Conservation (phyloP, 108 stramenopile genomes). For the Mediolabrus comicus region DNA sequence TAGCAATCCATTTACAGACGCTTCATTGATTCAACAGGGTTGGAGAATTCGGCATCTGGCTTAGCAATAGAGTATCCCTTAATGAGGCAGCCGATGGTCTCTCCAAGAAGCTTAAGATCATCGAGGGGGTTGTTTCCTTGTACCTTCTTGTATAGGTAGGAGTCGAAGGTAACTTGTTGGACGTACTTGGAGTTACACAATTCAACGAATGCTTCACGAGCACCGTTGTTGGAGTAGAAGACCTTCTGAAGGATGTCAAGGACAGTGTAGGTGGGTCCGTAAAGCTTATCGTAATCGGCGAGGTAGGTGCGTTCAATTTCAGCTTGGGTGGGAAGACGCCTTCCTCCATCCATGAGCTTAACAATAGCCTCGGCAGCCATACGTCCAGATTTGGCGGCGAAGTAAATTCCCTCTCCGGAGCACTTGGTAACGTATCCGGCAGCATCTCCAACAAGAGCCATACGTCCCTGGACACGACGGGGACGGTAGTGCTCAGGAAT, state of each 20-base stretch:
- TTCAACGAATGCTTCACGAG: slow-evolving; percentile 97
- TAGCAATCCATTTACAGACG: slow-evolving; percentile 73
- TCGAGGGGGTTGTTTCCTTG: slow-evolving; percentile 98
- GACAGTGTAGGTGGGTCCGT: slow-evolving; percentile 97
- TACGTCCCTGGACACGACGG: slow-evolving; percentile 91
- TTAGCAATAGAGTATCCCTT: slow-evolving; percentile 93
- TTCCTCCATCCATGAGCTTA: slow-evolving; percentile 85
- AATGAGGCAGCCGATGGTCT: slow-evolving; percentile 93
- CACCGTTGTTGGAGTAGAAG: slow-evolving; percentile 97
- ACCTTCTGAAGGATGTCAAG: slow-evolving; percentile 97
- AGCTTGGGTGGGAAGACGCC: slow-evolving; percentile 87
- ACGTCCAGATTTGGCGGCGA: slow-evolving; percentile 96
- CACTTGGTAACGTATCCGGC: slow-evolving; percentile 98
- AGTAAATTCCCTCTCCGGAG: slow-evolving; percentile 99
- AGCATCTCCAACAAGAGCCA: slow-evolving; percentile 96
- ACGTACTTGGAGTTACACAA: slow-evolving; percentile 97
- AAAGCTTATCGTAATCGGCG: slow-evolving; percentile 89
- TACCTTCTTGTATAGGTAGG: slow-evolving; percentile 97
- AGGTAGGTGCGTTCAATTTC: slow-evolving; percentile 93
- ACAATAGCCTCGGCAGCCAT: slow-evolving; percentile 97
- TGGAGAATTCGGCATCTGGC: slow-evolving; percentile 92
- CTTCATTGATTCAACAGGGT: slow-evolving; percentile 95
- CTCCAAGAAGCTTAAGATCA: slow-evolving; percentile 95
- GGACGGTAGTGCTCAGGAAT: slow-evolving; percentile 99
- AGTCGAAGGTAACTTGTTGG: slow-evolving; percentile 98